These are phyloP conservation scores for Fusarium caatingaense DNA, from an alignment of 2,329 filamentous ascomycete species.

Conservation along the genomic window DNA sequence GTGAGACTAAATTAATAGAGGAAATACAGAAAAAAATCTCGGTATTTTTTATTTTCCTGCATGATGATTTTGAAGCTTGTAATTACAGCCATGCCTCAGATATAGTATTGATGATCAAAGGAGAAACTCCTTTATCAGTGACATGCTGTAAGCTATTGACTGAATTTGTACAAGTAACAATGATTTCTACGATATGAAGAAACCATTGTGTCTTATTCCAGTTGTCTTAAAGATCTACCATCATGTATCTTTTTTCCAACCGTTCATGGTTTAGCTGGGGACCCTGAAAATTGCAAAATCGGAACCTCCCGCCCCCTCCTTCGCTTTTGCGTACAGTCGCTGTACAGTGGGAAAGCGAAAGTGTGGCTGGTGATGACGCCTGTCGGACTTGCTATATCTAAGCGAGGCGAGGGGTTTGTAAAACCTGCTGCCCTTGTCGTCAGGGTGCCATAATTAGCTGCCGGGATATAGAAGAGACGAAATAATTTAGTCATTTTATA, in stretches of 20 bases:
- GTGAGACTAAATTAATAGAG: background rate
- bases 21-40: slow-evolving; percentile 7
- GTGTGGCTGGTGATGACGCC: slow-evolving; percentile 34
- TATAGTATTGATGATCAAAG: background rate
- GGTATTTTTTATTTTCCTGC: background rate
- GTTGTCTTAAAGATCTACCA: background rate
- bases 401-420: slow-evolving; percentile 35
- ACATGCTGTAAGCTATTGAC: background rate
- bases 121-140: background rate
- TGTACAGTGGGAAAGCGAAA: background rate
- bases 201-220: background rate
- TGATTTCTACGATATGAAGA: background rate
- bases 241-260: background rate
- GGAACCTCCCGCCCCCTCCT: slow-evolving; percentile 23
- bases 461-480: background rate
- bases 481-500: background rate
- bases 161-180: background rate
- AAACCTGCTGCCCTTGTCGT: slow-evolving; percentile 18
- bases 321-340: background rate
- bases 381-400: slow-evolving; percentile 2
- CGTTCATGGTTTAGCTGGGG: slow-evolving; percentile 25
- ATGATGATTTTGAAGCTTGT: background rate
- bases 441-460: background rate
- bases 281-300: slow-evolving; percentile 26
- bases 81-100: background rate